A percentile compares a stretch with the other conserved stretches of the same genome.
Conservation (phyloP, 2,329 filamentous ascomycete species). For the Colletotrichum sp. region DNA sequence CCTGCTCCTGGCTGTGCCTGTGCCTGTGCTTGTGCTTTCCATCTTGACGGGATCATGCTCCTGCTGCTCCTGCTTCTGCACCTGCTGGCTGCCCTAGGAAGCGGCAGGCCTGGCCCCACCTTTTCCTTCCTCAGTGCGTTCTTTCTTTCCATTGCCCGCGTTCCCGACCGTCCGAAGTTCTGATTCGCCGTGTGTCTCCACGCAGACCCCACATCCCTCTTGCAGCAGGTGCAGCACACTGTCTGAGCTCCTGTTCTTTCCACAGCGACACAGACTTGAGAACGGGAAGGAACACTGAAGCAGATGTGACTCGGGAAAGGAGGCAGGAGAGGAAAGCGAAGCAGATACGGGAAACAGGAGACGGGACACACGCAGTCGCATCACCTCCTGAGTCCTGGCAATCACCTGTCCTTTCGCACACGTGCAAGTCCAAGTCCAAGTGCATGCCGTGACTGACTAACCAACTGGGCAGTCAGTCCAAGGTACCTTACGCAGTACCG, state of each 20-base stretch:
- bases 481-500: background rate
- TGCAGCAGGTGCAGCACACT: background rate
- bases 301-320: background rate
- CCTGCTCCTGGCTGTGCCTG: background rate
- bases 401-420: background rate
- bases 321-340: background rate
- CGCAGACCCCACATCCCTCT: background rate
- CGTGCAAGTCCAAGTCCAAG: background rate
- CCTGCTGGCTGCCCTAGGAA: background rate
- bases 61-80: background rate
- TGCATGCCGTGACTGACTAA: background rate
- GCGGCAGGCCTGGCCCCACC: background rate
- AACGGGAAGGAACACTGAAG: background rate
- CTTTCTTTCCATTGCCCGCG: slow-evolving; percentile 4
- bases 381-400: background rate
- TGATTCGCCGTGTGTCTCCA: slow-evolving; percentile 1
- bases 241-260: background rate
- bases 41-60: background rate
- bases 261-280: background rate
- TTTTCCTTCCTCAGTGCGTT: slow-evolving; percentile 1
- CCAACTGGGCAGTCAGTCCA: background rate
- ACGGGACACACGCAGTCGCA: background rate
- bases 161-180: background rate
- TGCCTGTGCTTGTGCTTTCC: background rate
- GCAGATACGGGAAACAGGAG: background rate